Percentiles rank a stretch among this genome's conserved stretches.
These are phyloP conservation scores for Talaromyces sp. DNA, from an alignment of 2,329 filamentous ascomycete genomes.

Conservation along the genomic window DNA sequence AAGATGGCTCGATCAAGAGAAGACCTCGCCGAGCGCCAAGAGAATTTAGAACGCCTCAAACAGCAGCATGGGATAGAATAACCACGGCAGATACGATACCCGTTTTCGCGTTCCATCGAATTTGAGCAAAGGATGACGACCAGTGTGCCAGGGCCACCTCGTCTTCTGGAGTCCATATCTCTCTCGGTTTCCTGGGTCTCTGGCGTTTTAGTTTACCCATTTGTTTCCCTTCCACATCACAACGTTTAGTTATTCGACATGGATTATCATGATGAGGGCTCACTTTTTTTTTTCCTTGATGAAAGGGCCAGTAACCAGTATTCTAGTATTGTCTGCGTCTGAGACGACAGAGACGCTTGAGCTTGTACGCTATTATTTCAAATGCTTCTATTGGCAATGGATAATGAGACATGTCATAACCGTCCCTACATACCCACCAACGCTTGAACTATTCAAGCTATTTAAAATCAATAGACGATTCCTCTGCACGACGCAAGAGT, in stretches of 20 bases:
- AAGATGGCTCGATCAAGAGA: constrained; percentile 85
- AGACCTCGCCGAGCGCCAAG: constrained; percentile 87
- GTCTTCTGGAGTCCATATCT: constrained; percentile 22
- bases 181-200: constrained; percentile 33
- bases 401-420: not conserved
- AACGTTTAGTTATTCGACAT: constrained; percentile 24
- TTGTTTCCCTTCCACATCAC: constrained; percentile 29
- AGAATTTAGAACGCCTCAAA: constrained; percentile 98
- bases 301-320: not conserved
- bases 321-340: not conserved
- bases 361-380: not conserved
- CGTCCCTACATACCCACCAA: not conserved
- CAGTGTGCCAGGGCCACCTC: constrained; percentile 20
- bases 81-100: constrained; percentile 33
- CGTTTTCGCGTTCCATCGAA: constrained; percentile 27
- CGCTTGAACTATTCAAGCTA: not conserved
- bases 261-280: constrained; percentile 20
- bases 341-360: not conserved
- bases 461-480: not conserved
- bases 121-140: constrained; percentile 27
- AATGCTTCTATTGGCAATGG: not conserved
- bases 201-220: constrained; percentile 30
- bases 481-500: not conserved
- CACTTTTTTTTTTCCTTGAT: not conserved
- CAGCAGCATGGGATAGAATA: constrained; percentile 98